Percentiles rank a stretch among this genome's conserved stretches.
phyloP scores from a whole-genome alignment of 257 asterid species.

The Primulina eburnea region DNA sequence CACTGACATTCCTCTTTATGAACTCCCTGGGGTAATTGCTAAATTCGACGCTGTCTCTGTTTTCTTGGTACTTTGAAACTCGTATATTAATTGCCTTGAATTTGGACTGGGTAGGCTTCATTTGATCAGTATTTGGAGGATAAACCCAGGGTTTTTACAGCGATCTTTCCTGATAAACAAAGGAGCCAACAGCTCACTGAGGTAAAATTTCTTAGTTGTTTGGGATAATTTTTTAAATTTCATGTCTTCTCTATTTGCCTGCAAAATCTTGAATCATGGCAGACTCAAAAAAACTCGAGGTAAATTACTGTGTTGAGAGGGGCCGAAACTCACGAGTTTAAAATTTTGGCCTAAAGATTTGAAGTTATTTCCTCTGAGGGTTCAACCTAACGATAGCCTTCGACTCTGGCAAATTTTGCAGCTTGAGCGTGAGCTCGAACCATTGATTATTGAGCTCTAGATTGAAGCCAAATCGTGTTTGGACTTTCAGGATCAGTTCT shows the following conservation, averaged over 20 bases:
- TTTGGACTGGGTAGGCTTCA: conserved; percentile 55
- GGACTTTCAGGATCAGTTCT: background rate
- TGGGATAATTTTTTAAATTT: background rate
- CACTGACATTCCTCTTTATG: conserved; percentile 80
- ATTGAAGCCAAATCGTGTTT: background rate
- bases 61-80: background rate
- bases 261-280: no score
- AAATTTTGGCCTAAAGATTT: background rate
- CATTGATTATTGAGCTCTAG: background rate
- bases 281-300: no score
- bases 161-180: conserved; percentile 84
- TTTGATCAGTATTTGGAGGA: conserved; percentile 88
- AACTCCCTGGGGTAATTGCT: conserved; percentile 60
- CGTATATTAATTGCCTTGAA: background rate
- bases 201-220: conserved; percentile 32
- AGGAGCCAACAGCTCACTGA: conserved; percentile 79
- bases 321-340: no score
- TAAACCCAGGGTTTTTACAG: conserved; percentile 76
- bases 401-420: background rate
- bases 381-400: no score
- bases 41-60: background rate
- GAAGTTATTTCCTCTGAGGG: background rate
- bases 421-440: background rate
- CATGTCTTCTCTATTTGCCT: background rate
- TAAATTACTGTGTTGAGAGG: no score